Percentiles rank a stretch among this genome's conserved stretches.
Evolutionary conservation across 495 filamentous ascomycete species (phyloP).

Genomic region (Opeltia flavorubescens): DNA sequence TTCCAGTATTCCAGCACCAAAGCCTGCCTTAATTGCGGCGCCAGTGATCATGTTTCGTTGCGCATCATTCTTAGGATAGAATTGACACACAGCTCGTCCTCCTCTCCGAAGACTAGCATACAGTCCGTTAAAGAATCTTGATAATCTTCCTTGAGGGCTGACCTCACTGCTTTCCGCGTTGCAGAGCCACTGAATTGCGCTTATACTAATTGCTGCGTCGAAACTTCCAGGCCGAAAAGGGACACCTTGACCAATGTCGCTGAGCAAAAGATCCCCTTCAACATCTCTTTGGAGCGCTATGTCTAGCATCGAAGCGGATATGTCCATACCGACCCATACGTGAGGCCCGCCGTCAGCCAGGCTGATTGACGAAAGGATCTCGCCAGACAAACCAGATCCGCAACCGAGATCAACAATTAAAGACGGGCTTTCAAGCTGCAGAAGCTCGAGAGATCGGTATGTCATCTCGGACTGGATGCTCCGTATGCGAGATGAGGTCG

Average conservation of each 20-base stretch:
- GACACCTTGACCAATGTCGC: constrained; percentile 89
- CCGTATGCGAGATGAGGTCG: constrained; percentile 89
- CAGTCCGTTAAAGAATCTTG: constrained; percentile 82
- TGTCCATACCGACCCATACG: constrained; percentile 89
- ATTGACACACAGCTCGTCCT: constrained; percentile 87
- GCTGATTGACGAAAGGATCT: constrained; percentile 61
- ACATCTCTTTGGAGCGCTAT: constrained; percentile 82
- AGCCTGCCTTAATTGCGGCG: constrained; percentile 84
- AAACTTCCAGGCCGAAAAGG: constrained; percentile 88
- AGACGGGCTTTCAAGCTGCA: constrained; percentile 65
- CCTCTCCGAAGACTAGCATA: constrained; percentile 75
- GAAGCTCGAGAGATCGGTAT: constrained; percentile 75
- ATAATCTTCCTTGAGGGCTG: constrained; percentile 55
- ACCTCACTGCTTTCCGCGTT: constrained; percentile 85
- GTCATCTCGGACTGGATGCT: constrained; percentile 94
- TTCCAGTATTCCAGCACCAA: constrained; percentile 87
- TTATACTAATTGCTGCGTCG: constrained; percentile 89
- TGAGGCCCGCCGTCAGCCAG: constrained; percentile 68
- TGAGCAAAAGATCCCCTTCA: constrained; percentile 80
- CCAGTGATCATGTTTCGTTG: constrained; percentile 82
- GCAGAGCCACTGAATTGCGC: constrained; percentile 93
- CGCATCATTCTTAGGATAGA: constrained; percentile 90
- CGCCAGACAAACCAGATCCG: constrained; percentile 86
- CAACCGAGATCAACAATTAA: constrained; percentile 91
- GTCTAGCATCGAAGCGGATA: constrained; percentile 85